A percentile compares a stretch with the other conserved stretches of the same genome.
phyloP scores from a whole-genome alignment of 495 filamentous ascomycete species.

The Monascus purpureus region DNA sequence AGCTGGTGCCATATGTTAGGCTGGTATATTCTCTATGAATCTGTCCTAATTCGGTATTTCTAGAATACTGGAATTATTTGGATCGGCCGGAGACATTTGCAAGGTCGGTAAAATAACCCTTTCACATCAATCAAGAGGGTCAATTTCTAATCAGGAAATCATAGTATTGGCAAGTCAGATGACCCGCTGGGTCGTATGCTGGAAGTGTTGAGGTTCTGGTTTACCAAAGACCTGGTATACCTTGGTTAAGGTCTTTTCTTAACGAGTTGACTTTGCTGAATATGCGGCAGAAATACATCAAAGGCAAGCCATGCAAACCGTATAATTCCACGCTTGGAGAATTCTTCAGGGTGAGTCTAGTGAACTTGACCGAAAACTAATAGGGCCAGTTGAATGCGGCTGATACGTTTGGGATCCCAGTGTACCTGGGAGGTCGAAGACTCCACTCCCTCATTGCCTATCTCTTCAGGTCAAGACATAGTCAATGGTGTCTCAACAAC shows the following conservation, averaged over 20 bases:
- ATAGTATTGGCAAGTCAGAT: constrained; percentile 85
- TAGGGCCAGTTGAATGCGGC: not conserved
- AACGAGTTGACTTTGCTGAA: constrained; percentile 7
- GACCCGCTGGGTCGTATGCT: constrained; percentile 86
- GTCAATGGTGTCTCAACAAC: constrained; percentile 22
- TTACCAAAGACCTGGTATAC: constrained; percentile 82
- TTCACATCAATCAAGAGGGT: too few relatives aligned
- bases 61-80: constrained; percentile 97
- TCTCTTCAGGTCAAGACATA: constrained; percentile 17
- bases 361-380: not conserved
- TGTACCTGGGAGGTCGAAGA: constrained; percentile 91
- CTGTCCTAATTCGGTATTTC: not conserved
- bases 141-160: constrained; percentile 23
- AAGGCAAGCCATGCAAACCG: constrained; percentile 95
- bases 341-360: constrained; percentile 69
- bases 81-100: constrained; percentile 92
- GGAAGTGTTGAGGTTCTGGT: constrained; percentile 90
- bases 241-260: not conserved
- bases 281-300: constrained; percentile 69
- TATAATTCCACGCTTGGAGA: constrained; percentile 97
- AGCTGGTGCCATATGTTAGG: not conserved
- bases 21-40: too few relatives aligned
- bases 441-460: constrained; percentile 33
- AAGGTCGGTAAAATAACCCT: constrained; percentile 36
- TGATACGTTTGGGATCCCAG: constrained; percentile 22